Percentiles rank a stretch among this genome's conserved stretches.
phyloP scores from a whole-genome alignment of 768 basidiomycete species.

The Austroboletus eburneus region DNA sequence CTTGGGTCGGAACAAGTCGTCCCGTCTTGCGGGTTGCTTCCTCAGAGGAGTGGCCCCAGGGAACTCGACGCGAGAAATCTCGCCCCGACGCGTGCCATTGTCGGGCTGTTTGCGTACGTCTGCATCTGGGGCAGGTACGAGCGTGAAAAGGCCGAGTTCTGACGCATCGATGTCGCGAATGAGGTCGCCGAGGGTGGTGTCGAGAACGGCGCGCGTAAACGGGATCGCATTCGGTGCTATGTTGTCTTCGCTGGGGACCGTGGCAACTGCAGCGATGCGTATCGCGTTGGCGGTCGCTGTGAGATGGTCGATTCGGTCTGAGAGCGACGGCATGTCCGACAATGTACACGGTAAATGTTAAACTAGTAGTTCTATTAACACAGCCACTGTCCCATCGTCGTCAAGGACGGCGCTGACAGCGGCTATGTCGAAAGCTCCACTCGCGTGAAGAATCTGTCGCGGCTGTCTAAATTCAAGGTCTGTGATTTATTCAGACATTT shows the following conservation, averaged over 20 bases:
- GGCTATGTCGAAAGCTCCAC: neutral
- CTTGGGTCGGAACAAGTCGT: constrained; percentile 30
- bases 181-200: constrained; percentile 62
- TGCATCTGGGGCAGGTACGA: constrained; percentile 38
- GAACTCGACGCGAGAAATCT: constrained; percentile 63
- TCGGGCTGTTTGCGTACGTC: constrained; percentile 27
- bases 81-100: constrained; percentile 28
- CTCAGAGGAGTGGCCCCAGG: constrained; percentile 68
- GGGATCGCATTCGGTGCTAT: constrained; percentile 19
- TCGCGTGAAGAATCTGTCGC: constrained; percentile 1
- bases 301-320: constrained; percentile 68
- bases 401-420: constrained; percentile 2
- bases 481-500: constrained; percentile 12
- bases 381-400: constrained; percentile 18
- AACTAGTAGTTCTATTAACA: no score
- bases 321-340: constrained; percentile 53
- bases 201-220: constrained; percentile 64
- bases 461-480: constrained; percentile 19
- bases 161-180: constrained; percentile 77
- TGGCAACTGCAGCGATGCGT: constrained; percentile 37
- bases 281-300: constrained; percentile 50
- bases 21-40: constrained; percentile 38
- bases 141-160: constrained; percentile 73
- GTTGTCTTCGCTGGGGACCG: constrained; percentile 24
- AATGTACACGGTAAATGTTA: no score